Base-by-base conservation (phyloP, 2,329 filamentous ascomycete genomes). In the Fusarium miscanthi region DNA sequence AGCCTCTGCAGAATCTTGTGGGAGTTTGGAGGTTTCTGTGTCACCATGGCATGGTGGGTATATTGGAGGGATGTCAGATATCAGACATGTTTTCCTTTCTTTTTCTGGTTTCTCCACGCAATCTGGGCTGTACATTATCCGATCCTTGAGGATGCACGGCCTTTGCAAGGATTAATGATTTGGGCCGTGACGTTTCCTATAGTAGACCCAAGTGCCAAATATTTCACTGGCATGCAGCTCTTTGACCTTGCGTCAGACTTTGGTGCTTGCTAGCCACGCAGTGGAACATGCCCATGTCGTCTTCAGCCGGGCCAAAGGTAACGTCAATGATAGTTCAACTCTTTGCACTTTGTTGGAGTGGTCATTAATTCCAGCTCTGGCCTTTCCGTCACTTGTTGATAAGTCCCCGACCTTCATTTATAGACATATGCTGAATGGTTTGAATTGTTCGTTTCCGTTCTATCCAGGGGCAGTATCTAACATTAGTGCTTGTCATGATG, bases 401-500 rank as follows among this genome's bases (percentile, higher is more conserved):
- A 11, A 23, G 38, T n/a, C 41, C 23, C 41, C 23, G 13, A 19
- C 19, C 30, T 25, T 58, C 13, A 21, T 45, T 25, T n/a, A 48
- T 40, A 54, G 27, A 30, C 33, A 30, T n/a, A 14, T 10, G 19
- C 31, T 31, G 25, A 43, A 33, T 38, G 31, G 35, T 38, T 16
- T 31, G 25, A 43, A 46, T 41, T 58, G 40, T 37, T 45, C 58
- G 40, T 37, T 45, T n/a, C 46, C 21, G 30, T 48, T 46, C 23
- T 54, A 61, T 43, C 27, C 43, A 23, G 30, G 27, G 52, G 35
- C 42, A 37, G 25, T 23, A 33, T n/a, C 42, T 33, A 41, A 37
- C 23, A 49, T 61, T 43, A 61, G 31, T 46, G 23, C 61, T 68
- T 66, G 31, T 60, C 61, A 40, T 35, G 53, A 37, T 40, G 69